Evolutionary conservation across 2,329 filamentous ascomycete species (phyloP), one percentile per base, ranked within the genome.

Genomic region (Aureobasidium sp.): DNA sequence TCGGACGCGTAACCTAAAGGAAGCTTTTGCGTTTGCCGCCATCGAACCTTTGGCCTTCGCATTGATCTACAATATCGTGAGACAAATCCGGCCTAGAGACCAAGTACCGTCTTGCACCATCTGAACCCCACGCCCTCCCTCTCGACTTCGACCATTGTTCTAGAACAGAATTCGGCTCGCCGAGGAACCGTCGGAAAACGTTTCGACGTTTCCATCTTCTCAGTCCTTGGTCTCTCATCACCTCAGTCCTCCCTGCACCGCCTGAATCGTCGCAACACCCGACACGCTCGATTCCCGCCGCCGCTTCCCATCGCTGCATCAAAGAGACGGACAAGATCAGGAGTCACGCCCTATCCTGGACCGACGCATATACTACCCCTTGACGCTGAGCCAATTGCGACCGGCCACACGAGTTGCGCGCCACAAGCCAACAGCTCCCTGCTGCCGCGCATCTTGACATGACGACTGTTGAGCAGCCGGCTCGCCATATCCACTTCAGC

Each of bases 381-480:
- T 29, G 3, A 45, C 39, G 8, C 41, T 29, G n/a, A 36, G 2
- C 22, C 27, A 9, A n/a, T 17, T 57, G 53, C 53, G 41, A 27
- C 53, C 12, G 27, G 27, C 53, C 8, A 45, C 12, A 20, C 41
- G 53, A 57, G 5, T 45, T 34, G 53, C 15, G 53, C 39, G 17
- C 53, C 12, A 44, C 53, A 22, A 57, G 14, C 29, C 15, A 39
- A 34, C 53, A 6, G 4, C 37, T 6, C 27, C n/a, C 20, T 42
- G 51, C 27, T 36, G 41, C 39, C 17, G 55, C 55, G 55, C 55
- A 48, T 49, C 36, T 60, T 60, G 57, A 49, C 57, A 60, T 60
- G 57, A 60, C 57, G 57, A 60, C 57, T 60, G 25, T 60, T 51
- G 57, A 60, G 57, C 57, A 60, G 57, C 57, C 57, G 1, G n/a